Evolutionary conservation across 345 rosid species (phyloP).

Genomic region (Noccaea bulbosa): DNA sequence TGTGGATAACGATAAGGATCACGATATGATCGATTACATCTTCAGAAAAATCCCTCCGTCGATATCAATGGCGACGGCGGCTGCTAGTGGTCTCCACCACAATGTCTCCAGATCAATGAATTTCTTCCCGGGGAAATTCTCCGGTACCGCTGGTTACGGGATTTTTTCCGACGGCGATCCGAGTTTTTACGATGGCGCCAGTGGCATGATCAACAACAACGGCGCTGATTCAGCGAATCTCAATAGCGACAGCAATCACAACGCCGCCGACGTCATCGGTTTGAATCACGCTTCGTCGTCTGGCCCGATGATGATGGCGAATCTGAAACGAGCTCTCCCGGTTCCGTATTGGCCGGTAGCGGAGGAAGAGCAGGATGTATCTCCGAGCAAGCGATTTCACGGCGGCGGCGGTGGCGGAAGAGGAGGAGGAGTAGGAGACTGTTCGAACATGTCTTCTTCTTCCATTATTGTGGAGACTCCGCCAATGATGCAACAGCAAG

Average conservation of each 20-base stretch:
- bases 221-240: slow-evolving; percentile 24
- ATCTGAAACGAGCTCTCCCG: slow-evolving; percentile 63
- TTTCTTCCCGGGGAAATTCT: slow-evolving; percentile 30
- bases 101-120: slow-evolving; percentile 33
- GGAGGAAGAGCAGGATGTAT: slow-evolving; percentile 39
- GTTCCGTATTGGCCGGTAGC: slow-evolving; percentile 60
- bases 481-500: slow-evolving; percentile 43
- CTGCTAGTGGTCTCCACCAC: slow-evolving; percentile 32
- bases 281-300: slow-evolving; percentile 46
- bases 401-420: slow-evolving; percentile 17
- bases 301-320: slow-evolving; percentile 47
- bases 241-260: neutral
- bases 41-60: slow-evolving; percentile 61
- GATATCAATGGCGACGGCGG: slow-evolving; percentile 40
- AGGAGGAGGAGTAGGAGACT: slow-evolving; percentile 40
- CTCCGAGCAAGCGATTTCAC: slow-evolving; percentile 62
- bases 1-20: slow-evolving; percentile 43
- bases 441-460: slow-evolving; percentile 40
- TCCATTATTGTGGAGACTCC: slow-evolving; percentile 38
- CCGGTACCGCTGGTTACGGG: slow-evolving; percentile 24
- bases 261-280: slow-evolving; percentile 5
- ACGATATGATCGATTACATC: slow-evolving; percentile 48
- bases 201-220: slow-evolving; percentile 38
- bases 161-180: slow-evolving; percentile 19
- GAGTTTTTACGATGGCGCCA: slow-evolving; percentile 13